A percentile compares a stretch with the other conserved stretches of the same genome.
Evolutionary conservation across 352 stramenopile species (phyloP).

Genomic region (Pythium brachiatum): DNA sequence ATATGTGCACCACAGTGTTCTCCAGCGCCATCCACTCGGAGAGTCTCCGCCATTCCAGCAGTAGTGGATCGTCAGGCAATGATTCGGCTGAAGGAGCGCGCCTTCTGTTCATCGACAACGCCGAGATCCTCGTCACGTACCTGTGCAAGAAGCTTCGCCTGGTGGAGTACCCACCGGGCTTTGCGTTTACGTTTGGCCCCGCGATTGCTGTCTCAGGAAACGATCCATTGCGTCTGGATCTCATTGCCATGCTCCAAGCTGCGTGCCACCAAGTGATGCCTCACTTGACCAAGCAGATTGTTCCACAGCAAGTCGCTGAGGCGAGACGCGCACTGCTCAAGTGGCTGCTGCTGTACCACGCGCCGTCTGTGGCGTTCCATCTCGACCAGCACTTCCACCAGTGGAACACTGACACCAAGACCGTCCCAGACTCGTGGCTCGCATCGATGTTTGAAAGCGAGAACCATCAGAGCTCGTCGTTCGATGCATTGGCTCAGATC

Average conservation of each 20-base stretch:
- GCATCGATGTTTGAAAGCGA: slow-evolving; percentile 72
- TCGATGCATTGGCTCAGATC: slow-evolving; percentile 59
- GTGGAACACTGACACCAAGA: slow-evolving; percentile 44
- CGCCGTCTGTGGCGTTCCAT: slow-evolving; percentile 62
- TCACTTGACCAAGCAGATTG: slow-evolving; percentile 41
- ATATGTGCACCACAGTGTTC: slow-evolving; percentile 63
- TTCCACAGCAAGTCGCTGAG: slow-evolving; percentile 25
- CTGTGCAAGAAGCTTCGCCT: slow-evolving; percentile 60
- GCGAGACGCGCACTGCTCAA: slow-evolving; percentile 55
- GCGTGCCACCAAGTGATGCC: slow-evolving; percentile 51
- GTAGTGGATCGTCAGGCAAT: slow-evolving; percentile 28
- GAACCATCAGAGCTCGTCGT: slow-evolving; percentile 32
- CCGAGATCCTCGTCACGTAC: slow-evolving; percentile 67
- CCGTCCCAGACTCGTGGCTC: slow-evolving; percentile 70
- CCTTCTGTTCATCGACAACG: slow-evolving; percentile 73
- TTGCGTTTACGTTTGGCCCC: slow-evolving; percentile 56
- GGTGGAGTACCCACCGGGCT: slow-evolving; percentile 42
- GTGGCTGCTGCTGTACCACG: slow-evolving; percentile 73
- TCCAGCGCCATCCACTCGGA: slow-evolving; percentile 49
- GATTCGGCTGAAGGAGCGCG: slow-evolving; percentile 37
- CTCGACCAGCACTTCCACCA: slow-evolving; percentile 72
- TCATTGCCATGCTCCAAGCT: slow-evolving; percentile 46
- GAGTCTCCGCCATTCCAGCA: slow-evolving; percentile 17
- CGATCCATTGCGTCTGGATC: slow-evolving; percentile 64
- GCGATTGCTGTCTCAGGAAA: slow-evolving; percentile 55